Conservation (phyloP, 2,329 filamentous ascomycete genomes). For the Pseudocercospora fijiensis region DNA sequence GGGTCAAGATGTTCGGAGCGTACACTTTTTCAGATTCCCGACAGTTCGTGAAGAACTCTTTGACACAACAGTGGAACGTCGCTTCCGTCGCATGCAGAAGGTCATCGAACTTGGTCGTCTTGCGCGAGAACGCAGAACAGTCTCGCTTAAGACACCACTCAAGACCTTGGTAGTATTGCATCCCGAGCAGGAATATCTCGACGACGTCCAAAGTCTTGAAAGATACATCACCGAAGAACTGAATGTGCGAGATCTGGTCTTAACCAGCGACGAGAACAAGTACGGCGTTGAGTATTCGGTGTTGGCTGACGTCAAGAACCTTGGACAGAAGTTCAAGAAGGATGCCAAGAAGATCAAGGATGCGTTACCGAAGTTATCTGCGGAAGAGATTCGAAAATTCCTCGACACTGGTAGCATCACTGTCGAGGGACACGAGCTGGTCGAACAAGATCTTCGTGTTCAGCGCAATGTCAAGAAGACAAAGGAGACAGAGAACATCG, state of each 20-base stretch:
- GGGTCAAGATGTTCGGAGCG: conserved; percentile 73
- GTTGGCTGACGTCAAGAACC: conserved; percentile 84
- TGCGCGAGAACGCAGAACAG: conserved; percentile 77
- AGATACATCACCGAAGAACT: conserved; percentile 89
- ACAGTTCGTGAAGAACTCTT: conserved; percentile 86
- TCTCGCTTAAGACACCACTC: conserved; percentile 86
- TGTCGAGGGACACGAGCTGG: conserved; percentile 82
- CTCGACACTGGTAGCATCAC: conserved; percentile 69
- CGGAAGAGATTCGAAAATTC: conserved; percentile 77
- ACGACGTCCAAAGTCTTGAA: conserved; percentile 81
- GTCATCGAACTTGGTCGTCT: conserved; percentile 89
- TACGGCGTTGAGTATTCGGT: conserved; percentile 93
- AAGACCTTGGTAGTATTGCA: conserved; percentile 90
- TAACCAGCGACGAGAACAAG: conserved; percentile 82
- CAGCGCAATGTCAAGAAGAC: conserved; percentile 75
- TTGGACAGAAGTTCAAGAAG: conserved; percentile 97
- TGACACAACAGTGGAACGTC: conserved; percentile 78
- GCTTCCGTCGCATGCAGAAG: conserved; percentile 87
- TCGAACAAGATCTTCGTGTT: conserved; percentile 78
- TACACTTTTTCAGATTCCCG: conserved; percentile 91
- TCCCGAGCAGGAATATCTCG: conserved; percentile 75
- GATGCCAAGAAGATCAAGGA: conserved; percentile 90
- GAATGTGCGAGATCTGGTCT: conserved; percentile 80
- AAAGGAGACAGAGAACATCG: conserved; percentile 68
- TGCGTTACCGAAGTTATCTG: conserved; percentile 74